Evolutionary conservation across 2,329 filamentous ascomycete genomes (phyloP).

Genomic region (Ceratocystis colombiana): DNA sequence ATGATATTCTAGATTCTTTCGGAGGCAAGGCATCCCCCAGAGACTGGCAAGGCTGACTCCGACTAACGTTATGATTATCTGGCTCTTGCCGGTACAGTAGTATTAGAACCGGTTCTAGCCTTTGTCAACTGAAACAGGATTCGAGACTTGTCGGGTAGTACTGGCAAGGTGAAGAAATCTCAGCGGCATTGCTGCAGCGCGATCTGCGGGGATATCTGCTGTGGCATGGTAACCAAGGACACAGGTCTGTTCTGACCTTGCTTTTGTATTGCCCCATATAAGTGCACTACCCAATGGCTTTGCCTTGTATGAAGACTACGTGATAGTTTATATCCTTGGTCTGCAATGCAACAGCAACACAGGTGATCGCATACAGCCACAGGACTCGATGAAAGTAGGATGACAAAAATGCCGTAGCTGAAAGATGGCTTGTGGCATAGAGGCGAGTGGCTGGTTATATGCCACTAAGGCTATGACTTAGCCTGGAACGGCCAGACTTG

Average conservation of each 20-base stretch:
- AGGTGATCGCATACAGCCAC: constrained; percentile 4
- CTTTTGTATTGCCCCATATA: not conserved
- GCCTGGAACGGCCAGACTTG: no score
- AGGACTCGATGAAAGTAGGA: no score
- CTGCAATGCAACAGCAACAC: constrained; percentile 1
- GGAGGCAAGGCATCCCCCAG: not conserved
- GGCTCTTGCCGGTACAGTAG: not conserved
- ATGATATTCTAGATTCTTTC: not conserved
- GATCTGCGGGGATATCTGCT: constrained; percentile 1
- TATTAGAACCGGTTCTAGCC: not conserved
- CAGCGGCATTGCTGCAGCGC: constrained; percentile 3
- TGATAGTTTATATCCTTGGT: not conserved
- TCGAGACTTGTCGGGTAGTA: not conserved
- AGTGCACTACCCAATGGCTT: not conserved
- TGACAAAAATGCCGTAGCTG: no score
- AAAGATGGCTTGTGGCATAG: no score
- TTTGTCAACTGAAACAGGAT: not conserved
- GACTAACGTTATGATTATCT: no score
- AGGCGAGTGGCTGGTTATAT: no score
- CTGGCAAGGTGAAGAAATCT: constrained; percentile 2
- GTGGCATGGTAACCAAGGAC: not conserved
- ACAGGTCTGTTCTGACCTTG: not conserved
- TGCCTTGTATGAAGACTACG: not conserved
- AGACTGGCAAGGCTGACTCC: not conserved
- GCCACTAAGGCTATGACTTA: no score